A percentile compares a stretch with the other conserved stretches of the same genome.
Evolutionary conservation across 2,329 filamentous ascomycete genomes (phyloP).

Genomic region (Lasiodiplodia theobromae): DNA sequence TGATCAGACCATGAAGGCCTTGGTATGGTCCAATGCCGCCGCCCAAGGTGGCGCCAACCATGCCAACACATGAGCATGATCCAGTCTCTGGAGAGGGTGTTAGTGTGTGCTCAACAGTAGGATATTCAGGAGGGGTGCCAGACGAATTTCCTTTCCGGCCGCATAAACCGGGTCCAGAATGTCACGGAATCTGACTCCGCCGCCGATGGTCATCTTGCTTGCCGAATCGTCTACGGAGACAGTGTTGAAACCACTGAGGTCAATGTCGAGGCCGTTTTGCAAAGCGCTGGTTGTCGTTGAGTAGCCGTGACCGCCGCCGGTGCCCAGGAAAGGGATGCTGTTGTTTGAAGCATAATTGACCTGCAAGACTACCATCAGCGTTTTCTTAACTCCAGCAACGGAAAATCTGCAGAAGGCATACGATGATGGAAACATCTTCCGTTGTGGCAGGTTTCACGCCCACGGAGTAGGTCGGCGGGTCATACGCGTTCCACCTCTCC

Average conservation of each 20-base stretch:
- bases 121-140: conserved; percentile 2
- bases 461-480: not conserved
- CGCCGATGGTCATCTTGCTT: conserved; percentile 39
- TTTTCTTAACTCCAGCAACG: not conserved
- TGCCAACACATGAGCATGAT: conserved; percentile 46
- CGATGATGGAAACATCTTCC: not conserved
- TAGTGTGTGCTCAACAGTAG: not conserved
- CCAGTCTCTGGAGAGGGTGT: not conserved
- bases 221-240: conserved; percentile 35
- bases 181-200: conserved; percentile 39
- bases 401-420: not conserved
- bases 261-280: conserved; percentile 42
- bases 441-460: not conserved
- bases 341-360: not conserved
- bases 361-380: not conserved
- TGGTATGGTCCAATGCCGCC: conserved; percentile 65
- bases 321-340: conserved; percentile 44
- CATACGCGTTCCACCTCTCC: not conserved
- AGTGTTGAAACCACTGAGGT: conserved; percentile 41
- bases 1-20: conserved; percentile 50
- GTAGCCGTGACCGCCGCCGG: conserved; percentile 46
- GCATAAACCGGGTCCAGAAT: conserved; percentile 37
- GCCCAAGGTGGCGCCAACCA: conserved; percentile 64
- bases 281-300: conserved; percentile 37
- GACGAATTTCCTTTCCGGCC: conserved; percentile 43